Evolutionary conservation across 805 yeast genomes (phyloP).

Genomic region (Saturnispora besseyi): DNA sequence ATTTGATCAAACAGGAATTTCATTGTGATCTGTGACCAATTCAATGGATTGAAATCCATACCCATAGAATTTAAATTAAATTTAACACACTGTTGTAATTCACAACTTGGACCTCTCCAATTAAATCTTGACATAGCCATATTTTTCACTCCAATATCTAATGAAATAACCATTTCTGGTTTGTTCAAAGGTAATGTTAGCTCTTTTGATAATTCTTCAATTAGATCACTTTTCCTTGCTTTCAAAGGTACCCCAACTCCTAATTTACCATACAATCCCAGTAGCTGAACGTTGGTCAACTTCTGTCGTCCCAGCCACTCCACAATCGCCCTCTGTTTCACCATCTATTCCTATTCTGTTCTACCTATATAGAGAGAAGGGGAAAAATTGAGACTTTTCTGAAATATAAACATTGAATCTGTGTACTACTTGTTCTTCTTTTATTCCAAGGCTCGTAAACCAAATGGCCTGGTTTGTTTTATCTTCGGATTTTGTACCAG

Average conservation of each 20-base stretch:
- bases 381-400: too few species aligned
- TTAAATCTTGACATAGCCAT: constrained; percentile 25
- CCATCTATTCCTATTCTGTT: background rate
- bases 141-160: constrained; percentile 30
- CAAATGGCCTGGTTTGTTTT: constrained; percentile 25
- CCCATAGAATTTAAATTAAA: constrained; percentile 24
- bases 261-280: background rate
- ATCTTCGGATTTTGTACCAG: constrained; percentile 27
- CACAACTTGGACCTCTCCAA: background rate
- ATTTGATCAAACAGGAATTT: constrained; percentile 16
- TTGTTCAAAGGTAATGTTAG: background rate
- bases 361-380: background rate
- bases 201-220: constrained; percentile 3
- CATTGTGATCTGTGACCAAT: constrained; percentile 21
- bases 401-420: background rate
- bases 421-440: too few species aligned
- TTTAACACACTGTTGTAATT: constrained; percentile 26
- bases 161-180: constrained; percentile 20
- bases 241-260: constrained; percentile 3
- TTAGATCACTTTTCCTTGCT: background rate
- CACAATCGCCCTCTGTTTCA: background rate
- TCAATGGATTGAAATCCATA: constrained; percentile 22
- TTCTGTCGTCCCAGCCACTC: constrained; percentile 5
- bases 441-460: too few species aligned
- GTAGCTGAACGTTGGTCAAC: constrained; percentile 5